Conservation (phyloP, 2,329 filamentous ascomycete species). For the Didymella sp. region DNA sequence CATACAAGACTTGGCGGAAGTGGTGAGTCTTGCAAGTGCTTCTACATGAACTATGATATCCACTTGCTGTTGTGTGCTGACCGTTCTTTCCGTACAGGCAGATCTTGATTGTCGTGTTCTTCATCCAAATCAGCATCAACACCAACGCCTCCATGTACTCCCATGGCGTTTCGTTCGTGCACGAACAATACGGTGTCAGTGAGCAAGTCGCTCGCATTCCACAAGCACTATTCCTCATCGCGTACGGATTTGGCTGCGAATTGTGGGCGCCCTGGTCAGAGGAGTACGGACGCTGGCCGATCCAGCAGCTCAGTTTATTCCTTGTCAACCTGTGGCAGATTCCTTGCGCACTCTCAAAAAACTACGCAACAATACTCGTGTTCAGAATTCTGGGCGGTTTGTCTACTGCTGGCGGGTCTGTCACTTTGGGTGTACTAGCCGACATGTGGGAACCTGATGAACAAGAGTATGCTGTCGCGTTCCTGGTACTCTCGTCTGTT, state of each 20-base stretch:
- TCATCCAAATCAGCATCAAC: constrained; percentile 62
- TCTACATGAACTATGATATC: neutral
- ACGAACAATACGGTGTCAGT: constrained; percentile 56
- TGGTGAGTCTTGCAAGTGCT: constrained; percentile 23
- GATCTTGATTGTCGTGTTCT: constrained; percentile 60
- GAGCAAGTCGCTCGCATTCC: constrained; percentile 57
- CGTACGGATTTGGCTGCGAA: constrained; percentile 85
- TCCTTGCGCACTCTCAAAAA: constrained; percentile 65
- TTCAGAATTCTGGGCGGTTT: constrained; percentile 54
- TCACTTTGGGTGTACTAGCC: constrained; percentile 68
- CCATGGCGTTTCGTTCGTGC: constrained; percentile 55
- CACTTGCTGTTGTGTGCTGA: neutral
- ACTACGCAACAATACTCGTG: constrained; percentile 69
- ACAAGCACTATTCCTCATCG: constrained; percentile 68
- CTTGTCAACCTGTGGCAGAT: constrained; percentile 76
- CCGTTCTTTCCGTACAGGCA: constrained; percentile 33
- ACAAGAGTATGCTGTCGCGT: constrained; percentile 63
- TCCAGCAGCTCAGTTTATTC: constrained; percentile 73
- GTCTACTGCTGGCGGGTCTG: constrained; percentile 66
- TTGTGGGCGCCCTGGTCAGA: constrained; percentile 83
- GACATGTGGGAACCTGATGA: constrained; percentile 64
- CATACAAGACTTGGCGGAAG: constrained; percentile 57
- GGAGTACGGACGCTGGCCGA: constrained; percentile 76
- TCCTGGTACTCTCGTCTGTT: constrained; percentile 57
- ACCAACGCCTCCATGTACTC: constrained; percentile 62